These are phyloP conservation scores for Trichocladium antarcticum DNA, from an alignment of 495 filamentous ascomycete species.

Conservation along the genomic window DNA sequence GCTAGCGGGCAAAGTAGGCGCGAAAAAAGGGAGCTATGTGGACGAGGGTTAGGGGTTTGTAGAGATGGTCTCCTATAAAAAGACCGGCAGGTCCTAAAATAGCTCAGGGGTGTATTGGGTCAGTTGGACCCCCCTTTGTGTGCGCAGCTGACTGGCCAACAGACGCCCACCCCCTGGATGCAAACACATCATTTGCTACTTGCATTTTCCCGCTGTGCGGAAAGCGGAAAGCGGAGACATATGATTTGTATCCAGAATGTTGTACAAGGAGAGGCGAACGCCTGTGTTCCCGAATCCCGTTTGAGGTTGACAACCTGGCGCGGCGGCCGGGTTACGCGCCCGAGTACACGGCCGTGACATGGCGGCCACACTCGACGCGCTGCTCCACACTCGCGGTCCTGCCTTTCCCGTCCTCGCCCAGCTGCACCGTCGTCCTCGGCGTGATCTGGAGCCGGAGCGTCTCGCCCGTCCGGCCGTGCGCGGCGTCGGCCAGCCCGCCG, in stretches of 20 bases:
- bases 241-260: neutral
- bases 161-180: no score
- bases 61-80: no score
- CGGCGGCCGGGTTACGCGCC: conserved; percentile 17
- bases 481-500: conserved; percentile 35
- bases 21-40: no score
- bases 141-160: no score
- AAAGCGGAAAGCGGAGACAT: neutral
- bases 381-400: conserved; percentile 68
- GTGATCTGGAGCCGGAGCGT: conserved; percentile 75
- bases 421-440: conserved; percentile 55
- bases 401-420: conserved; percentile 52
- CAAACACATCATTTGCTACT: no score
- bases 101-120: no score
- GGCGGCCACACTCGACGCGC: conserved; percentile 75
- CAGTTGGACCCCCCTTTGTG: no score
- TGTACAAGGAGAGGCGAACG: neutral
- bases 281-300: no score
- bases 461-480: conserved; percentile 46
- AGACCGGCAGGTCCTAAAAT: no score
- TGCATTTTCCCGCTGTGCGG: no score
- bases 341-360: conserved; percentile 72
- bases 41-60: no score
- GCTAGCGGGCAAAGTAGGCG: no score
- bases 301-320: neutral